Evolutionary conservation across 1,139 yeast genomes (phyloP).

Genomic region (Saccharomyces hybrid): DNA sequence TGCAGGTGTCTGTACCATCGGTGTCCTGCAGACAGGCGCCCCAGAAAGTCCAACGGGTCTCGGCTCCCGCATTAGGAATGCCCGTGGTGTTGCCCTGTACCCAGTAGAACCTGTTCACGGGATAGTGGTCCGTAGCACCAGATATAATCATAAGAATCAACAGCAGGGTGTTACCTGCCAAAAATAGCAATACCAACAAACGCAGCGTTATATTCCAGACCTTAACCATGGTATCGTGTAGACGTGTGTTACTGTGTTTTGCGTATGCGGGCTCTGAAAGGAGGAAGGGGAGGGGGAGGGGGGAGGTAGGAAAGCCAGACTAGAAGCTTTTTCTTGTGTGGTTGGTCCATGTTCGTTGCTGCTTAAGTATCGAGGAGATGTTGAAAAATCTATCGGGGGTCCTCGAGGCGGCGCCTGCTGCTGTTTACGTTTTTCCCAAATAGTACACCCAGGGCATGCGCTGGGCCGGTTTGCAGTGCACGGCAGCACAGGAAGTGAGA

Average conservation of each 20-base stretch:
- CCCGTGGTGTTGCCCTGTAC: conserved; percentile 56
- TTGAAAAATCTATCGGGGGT: background rate
- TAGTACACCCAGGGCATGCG: background rate
- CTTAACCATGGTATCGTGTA: background rate
- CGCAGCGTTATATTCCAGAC: conserved; percentile 2
- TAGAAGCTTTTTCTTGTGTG: background rate
- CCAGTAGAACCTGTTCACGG: conserved; percentile 65
- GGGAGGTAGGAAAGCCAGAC: background rate
- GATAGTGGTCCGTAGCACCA: conserved; percentile 54
- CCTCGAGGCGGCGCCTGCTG: background rate
- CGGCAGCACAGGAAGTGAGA: background rate
- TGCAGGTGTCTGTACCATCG: background rate
- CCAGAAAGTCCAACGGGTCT: conserved; percentile 77
- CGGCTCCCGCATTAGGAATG: conserved; percentile 46
- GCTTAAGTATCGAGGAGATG: conserved; percentile 1
- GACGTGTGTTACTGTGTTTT: background rate
- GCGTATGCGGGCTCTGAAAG: background rate
- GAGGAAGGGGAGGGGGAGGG: background rate
- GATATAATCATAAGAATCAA: conserved; percentile 57
- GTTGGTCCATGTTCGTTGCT: background rate
- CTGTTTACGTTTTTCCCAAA: background rate
- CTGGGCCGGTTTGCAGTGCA: background rate
- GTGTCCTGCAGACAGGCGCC: conserved; percentile 49
- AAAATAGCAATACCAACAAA: conserved; percentile 21
- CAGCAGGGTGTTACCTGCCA: conserved; percentile 43